Percentiles rank a stretch among this genome's conserved stretches.
Conservation (phyloP, 306 rosid species). For the Cyamopsis tetragonoloba region DNA sequence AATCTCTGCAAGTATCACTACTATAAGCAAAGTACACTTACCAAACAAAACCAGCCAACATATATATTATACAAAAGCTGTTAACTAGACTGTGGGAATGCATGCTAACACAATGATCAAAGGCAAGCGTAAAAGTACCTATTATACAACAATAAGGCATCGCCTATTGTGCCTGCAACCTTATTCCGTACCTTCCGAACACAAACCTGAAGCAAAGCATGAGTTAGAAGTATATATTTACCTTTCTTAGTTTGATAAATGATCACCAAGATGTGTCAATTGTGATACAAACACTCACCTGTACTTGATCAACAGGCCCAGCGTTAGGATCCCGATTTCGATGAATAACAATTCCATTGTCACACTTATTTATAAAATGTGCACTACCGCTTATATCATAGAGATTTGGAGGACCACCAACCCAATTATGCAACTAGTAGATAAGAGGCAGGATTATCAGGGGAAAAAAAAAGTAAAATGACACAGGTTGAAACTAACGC, state of each 20-base stretch:
- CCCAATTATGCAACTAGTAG: slow-evolving; percentile 74
- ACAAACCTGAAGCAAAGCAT: slow-evolving; percentile 52
- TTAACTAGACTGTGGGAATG: slow-evolving; percentile 4
- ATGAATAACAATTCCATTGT: slow-evolving; percentile 88
- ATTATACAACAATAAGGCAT: slow-evolving; percentile 60
- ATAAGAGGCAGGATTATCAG: slow-evolving; percentile 20
- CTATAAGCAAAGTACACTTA: too few relatives aligned
- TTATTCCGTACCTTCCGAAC: slow-evolving; percentile 85
- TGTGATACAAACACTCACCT: slow-evolving; percentile 41
- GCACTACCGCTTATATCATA: slow-evolving; percentile 98
- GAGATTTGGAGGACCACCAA: slow-evolving; percentile 78
- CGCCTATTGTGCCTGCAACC: slow-evolving; percentile 86
- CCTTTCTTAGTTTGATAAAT: slow-evolving; percentile 8
- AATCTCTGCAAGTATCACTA: neutral
- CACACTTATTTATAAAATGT: slow-evolving; percentile 90
- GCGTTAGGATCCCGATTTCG: slow-evolving; percentile 81
- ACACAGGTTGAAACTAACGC: neutral
- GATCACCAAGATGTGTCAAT: neutral
- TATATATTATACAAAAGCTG: too few relatives aligned
- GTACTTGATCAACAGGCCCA: slow-evolving; percentile 78
- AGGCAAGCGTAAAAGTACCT: slow-evolving; percentile 40
- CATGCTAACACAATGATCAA: slow-evolving; percentile 1
- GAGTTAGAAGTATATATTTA: slow-evolving; percentile 6
- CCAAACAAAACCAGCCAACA: too few relatives aligned
- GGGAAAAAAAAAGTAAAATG: slow-evolving; percentile 11